Conservation (phyloP, 352 stramenopile species). For the Globisporangium echinulatum region DNA sequence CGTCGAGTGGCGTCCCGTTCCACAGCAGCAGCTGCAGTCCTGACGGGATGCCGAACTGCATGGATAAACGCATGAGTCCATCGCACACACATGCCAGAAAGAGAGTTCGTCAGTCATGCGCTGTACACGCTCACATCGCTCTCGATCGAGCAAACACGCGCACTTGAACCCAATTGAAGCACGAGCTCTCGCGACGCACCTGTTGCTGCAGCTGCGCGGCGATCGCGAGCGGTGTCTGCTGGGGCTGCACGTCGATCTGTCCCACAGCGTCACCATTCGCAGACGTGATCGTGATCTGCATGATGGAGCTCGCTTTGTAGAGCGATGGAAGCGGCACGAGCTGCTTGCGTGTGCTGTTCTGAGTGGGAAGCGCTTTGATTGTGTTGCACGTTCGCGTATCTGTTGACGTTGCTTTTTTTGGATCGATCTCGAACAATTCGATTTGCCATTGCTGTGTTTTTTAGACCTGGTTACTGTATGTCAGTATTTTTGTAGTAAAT, state of each 20-base stretch:
- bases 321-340: too few species aligned
- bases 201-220: conserved; percentile 42
- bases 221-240: conserved; percentile 41
- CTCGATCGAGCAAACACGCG: neutral
- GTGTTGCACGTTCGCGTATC: neutral
- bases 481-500: too few species aligned
- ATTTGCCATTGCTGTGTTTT: neutral
- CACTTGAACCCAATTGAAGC: neutral
- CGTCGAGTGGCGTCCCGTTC: conserved; percentile 43
- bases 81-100: conserved; percentile 1
- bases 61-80: neutral
- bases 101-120: neutral
- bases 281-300: conserved; percentile 67
- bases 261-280: conserved; percentile 47
- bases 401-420: neutral
- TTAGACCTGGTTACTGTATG: too few species aligned
- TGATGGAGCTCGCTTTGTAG: conserved; percentile 5
- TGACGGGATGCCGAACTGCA: conserved; percentile 58
- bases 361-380: neutral
- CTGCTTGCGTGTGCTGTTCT: too few species aligned
- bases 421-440: neutral
- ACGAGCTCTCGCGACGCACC: conserved; percentile 16
- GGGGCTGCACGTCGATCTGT: conserved; percentile 43
- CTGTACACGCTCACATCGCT: neutral
- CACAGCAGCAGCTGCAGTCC: conserved; percentile 53